Conservation (phyloP, 2,329 filamentous ascomycete species). For the Phialophora macrospora region DNA sequence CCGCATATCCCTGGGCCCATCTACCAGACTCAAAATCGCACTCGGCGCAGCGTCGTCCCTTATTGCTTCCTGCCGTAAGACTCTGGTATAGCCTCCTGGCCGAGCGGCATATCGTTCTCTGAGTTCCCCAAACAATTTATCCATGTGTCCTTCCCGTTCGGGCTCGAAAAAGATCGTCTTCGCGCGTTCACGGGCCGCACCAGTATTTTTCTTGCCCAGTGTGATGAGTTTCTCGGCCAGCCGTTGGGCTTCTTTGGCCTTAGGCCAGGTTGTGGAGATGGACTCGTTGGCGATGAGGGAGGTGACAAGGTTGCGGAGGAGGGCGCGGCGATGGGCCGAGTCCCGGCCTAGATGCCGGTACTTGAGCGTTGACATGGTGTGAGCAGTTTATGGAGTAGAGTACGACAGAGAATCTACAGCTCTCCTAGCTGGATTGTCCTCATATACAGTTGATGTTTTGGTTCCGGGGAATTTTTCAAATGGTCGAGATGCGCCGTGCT, state of each 20-base stretch:
- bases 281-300: slow-evolving; percentile 92
- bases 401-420: background rate
- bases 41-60: slow-evolving; percentile 86
- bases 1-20: slow-evolving; percentile 90
- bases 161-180: slow-evolving; percentile 76
- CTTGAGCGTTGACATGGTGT: slow-evolving; percentile 62
- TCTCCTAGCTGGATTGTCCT: background rate
- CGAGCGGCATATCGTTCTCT: slow-evolving; percentile 76
- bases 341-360: slow-evolving; percentile 86
- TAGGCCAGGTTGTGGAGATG: slow-evolving; percentile 92
- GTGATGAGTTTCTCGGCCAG: slow-evolving; percentile 94
- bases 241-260: slow-evolving; percentile 95
- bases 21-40: slow-evolving; percentile 92
- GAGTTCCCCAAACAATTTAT: slow-evolving; percentile 86
- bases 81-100: slow-evolving; percentile 91
- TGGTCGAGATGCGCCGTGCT: background rate
- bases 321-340: slow-evolving; percentile 85
- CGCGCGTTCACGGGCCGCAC: slow-evolving; percentile 76
- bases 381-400: background rate
- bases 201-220: slow-evolving; percentile 88
- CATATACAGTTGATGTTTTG: background rate
- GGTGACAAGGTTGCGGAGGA: slow-evolving; percentile 94
- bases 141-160: slow-evolving; percentile 56
- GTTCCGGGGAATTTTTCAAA: background rate
- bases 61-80: slow-evolving; percentile 87